Conservation (phyloP, 169 alveolate species). For the Plasmodium coatneyi region DNA sequence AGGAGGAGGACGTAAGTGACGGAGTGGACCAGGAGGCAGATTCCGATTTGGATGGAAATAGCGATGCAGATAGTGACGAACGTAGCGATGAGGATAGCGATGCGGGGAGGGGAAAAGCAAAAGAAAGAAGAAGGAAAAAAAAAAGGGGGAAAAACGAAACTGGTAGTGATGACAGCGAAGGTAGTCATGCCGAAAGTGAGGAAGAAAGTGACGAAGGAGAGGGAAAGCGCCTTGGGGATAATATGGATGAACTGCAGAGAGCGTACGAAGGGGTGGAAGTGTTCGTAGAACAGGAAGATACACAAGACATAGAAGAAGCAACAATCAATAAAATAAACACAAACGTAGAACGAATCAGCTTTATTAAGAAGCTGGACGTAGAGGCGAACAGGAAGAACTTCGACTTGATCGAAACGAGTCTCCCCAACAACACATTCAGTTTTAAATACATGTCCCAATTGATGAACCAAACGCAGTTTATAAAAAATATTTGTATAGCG, state of each 20-base stretch:
- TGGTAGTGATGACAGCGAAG: slow-evolving; percentile 34
- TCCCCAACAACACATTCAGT: slow-evolving; percentile 93
- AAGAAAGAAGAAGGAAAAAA: slow-evolving; percentile 32
- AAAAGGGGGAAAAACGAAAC: slow-evolving; percentile 28
- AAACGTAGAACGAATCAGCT: slow-evolving; percentile 83
- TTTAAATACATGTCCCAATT: slow-evolving; percentile 94
- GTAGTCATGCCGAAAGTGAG: slow-evolving; percentile 53
- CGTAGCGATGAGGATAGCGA: not conserved
- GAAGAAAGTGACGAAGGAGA: slow-evolving; percentile 60
- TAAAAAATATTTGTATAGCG: slow-evolving; percentile 95
- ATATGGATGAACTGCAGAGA: slow-evolving; percentile 79
- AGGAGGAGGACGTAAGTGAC: slow-evolving; percentile 30
- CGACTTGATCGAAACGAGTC: slow-evolving; percentile 81
- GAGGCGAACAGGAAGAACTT: slow-evolving; percentile 84
- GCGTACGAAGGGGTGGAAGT: slow-evolving; percentile 83
- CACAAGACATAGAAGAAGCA: slow-evolving; percentile 98
- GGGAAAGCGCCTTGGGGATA: slow-evolving; percentile 46
- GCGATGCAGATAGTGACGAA: slow-evolving; percentile 71
- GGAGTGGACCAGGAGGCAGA: slow-evolving; percentile 82
- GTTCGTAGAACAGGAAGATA: slow-evolving; percentile 97
- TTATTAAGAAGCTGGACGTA: slow-evolving; percentile 79
- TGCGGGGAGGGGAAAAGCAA: slow-evolving; percentile 73
- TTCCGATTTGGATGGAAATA: slow-evolving; percentile 80
- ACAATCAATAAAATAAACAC: slow-evolving; percentile 95
- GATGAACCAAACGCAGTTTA: slow-evolving; percentile 93